Evolutionary conservation across 176 grass and related monocot species (phyloP).

Genomic region (Ensete ventricosum): DNA sequence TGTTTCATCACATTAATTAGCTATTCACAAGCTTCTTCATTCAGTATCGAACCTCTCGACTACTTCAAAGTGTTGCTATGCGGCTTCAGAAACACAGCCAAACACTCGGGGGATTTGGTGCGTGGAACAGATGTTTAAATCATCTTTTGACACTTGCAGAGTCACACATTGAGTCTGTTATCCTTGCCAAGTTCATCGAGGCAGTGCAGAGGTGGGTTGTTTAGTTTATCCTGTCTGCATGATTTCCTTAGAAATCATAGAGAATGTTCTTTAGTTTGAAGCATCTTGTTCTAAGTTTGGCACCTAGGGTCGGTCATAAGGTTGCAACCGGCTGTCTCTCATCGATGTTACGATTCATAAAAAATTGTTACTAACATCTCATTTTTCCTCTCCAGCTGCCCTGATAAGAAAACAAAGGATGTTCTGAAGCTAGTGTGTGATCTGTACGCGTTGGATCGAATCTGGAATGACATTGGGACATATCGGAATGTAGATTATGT

Average conservation of each 20-base stretch:
- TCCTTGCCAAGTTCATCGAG: constrained; percentile 91
- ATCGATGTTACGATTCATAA: too few species aligned
- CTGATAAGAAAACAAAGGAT: constrained; percentile 55
- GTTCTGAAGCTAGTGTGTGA: constrained; percentile 82
- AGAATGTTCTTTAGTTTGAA: not conserved
- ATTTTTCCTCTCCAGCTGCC: constrained; percentile 51
- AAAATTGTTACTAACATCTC: too few species aligned
- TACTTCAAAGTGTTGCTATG: constrained; percentile 82
- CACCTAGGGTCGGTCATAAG: too few species aligned
- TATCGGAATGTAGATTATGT: constrained; percentile 91
- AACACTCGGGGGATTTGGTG: constrained; percentile 84
- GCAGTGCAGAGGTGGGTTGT: constrained; percentile 55
- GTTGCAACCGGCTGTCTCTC: too few species aligned
- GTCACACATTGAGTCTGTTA: constrained; percentile 83
- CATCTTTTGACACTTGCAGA: constrained; percentile 86
- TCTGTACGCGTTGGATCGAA: constrained; percentile 86
- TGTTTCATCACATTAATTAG: not conserved
- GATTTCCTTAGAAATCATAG: too few species aligned
- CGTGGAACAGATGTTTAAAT: constrained; percentile 99
- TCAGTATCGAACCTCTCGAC: constrained; percentile 85
- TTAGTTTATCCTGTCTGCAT: not conserved
- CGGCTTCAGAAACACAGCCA: constrained; percentile 81
- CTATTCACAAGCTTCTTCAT: constrained; percentile 14
- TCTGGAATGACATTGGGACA: constrained; percentile 94
- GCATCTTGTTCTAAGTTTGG: not conserved